Evolutionary conservation across 306 rosid species (phyloP).

Genomic region (Citrullus mucosospermus): DNA sequence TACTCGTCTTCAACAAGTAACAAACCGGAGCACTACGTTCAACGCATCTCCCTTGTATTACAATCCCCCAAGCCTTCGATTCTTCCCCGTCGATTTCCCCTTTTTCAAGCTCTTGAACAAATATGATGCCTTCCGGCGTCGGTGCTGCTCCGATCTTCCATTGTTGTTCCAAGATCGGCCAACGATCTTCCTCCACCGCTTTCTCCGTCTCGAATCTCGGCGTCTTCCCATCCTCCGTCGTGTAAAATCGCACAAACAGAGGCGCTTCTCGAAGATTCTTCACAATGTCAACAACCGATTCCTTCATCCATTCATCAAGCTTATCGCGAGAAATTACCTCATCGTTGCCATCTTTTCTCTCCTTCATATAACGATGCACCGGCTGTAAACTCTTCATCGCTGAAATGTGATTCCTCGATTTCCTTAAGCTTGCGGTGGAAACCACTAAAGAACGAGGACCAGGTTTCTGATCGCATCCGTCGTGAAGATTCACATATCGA

Average conservation of each 20-base stretch:
- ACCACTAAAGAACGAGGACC: background rate
- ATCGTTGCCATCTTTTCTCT: background rate
- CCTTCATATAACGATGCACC: background rate
- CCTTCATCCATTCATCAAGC: constrained; percentile 10
- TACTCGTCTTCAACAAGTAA: constrained; percentile 7
- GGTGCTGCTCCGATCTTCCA: background rate
- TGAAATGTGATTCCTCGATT: background rate
- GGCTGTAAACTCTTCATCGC: background rate
- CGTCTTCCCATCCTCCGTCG: background rate
- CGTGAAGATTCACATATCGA: background rate
- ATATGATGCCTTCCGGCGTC: constrained; percentile 9
- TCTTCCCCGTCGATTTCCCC: background rate
- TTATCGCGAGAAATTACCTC: background rate
- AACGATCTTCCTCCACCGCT: constrained; percentile 2
- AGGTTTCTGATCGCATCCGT: background rate
- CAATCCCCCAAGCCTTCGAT: constrained; percentile 12
- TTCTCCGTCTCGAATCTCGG: constrained; percentile 11
- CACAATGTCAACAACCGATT: constrained; percentile 4
- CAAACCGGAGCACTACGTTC: constrained; percentile 6
- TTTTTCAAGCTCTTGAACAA: constrained; percentile 1
- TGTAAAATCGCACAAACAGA: background rate
- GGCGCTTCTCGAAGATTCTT: constrained; percentile 7
- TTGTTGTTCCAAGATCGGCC: background rate
- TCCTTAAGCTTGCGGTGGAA: background rate
- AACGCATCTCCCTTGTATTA: constrained; percentile 7